Base-by-base conservation (phyloP, 345 rosid species). In the Heritiera littoralis region DNA sequence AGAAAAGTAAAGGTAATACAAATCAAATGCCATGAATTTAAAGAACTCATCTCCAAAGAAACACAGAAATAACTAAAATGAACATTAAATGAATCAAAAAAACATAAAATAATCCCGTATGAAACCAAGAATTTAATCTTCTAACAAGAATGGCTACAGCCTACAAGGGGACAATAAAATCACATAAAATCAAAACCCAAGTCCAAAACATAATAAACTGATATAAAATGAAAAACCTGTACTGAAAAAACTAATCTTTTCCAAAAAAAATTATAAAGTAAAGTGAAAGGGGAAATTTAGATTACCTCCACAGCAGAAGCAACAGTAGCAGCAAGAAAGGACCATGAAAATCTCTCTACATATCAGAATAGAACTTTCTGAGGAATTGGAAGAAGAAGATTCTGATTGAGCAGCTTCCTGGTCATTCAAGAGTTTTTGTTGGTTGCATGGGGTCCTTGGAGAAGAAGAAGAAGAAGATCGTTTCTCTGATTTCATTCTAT, bases 291-390 rank as follows among this genome's bases (percentile, higher is more conserved):
- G 20, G 63, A 23, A 49, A 49, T 30, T 38, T 8, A 17, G 71
- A 7, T 59, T 54, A 89, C 92, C 93, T 88, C 88, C 96, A 76
- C 84, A 84, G 81, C 90, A 84, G 87, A 86, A 86, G 73, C 91
- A 89, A 51, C 91, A 86, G 81, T 84, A 86, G 79, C 87, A 89
- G 83, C 90, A 89, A 78, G 88, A 81, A 72, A 83, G 68, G 66
- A 89, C 77, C 81, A 82, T 73, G 74, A 84, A 70, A 5, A 80
- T 61, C 78, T 87, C 91, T 41, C 85, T 73, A 79, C 79, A 77
- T 51, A 85, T 35, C 72, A 46, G 17, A 61, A 18, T 9, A 38
- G 35, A 54, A 38, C 30, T 18, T 18, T 35, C 10, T 18, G 49
- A 8, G 6, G 15, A 35, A 9, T 54, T 38, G 1, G 76, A 18